Evolutionary conservation across 805 yeast species (phyloP).

Genomic region (Candida broadrunensis): DNA sequence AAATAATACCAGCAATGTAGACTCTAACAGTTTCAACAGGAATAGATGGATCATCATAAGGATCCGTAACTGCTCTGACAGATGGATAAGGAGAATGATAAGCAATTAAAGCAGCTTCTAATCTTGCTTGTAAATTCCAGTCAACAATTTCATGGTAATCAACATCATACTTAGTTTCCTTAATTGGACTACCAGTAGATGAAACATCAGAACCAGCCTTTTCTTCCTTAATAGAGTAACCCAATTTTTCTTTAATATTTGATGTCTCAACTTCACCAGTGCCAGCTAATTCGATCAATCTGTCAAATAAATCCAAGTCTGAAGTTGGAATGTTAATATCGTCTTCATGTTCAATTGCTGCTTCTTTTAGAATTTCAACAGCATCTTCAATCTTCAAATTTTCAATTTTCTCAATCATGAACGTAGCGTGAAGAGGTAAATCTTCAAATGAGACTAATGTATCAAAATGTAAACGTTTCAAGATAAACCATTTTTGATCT

Average conservation of each 20-base stretch:
- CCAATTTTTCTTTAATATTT: background rate
- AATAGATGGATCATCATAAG: slow-evolving; percentile 47
- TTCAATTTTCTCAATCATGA: slow-evolving; percentile 30
- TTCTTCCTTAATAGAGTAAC: background rate
- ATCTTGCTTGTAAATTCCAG: slow-evolving; percentile 31
- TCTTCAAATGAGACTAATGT: slow-evolving; percentile 26
- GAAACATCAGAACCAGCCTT: background rate
- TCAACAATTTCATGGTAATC: slow-evolving; percentile 14
- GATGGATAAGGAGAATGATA: slow-evolving; percentile 61
- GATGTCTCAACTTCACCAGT: background rate
- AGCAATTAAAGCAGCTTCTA: slow-evolving; percentile 42
- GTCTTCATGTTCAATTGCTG: slow-evolving; percentile 23
- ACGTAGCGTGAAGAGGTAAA: slow-evolving; percentile 25
- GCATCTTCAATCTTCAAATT: slow-evolving; percentile 17
- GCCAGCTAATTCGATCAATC: slow-evolving; percentile 7
- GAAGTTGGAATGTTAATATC: slow-evolving; percentile 32
- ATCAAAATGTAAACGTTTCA: slow-evolving; percentile 23
- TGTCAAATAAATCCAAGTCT: slow-evolving; percentile 24
- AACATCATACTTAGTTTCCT: background rate
- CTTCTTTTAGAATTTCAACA: slow-evolving; percentile 22
- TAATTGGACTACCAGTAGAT: background rate
- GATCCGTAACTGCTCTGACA: slow-evolving; percentile 60
- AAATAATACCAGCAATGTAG: slow-evolving; percentile 50
- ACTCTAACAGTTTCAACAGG: slow-evolving; percentile 55
- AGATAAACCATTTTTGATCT: slow-evolving; percentile 24